Percentiles rank a stretch among this genome's conserved stretches.
Evolutionary conservation across 2,329 filamentous ascomycete species (phyloP).

Genomic region (Xylariaceae sp.): DNA sequence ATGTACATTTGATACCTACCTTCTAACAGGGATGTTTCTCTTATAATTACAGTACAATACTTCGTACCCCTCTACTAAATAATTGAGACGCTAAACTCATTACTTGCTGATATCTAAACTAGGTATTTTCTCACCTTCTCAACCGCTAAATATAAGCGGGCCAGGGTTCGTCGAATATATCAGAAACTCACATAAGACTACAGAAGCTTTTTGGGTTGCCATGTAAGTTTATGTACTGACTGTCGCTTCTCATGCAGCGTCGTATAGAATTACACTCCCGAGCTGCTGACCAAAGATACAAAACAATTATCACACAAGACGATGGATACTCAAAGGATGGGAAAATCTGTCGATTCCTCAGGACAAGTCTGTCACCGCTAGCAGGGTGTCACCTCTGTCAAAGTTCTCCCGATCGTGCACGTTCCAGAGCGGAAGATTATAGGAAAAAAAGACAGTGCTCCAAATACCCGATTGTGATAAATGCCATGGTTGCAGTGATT

Average conservation of each 20-base stretch:
- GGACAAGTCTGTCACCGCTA: conserved; percentile 40
- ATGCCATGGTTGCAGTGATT: background rate
- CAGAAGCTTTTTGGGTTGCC: background rate
- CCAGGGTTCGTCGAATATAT: background rate
- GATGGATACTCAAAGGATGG: conserved; percentile 4
- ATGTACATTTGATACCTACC: no score
- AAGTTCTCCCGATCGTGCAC: conserved; percentile 31
- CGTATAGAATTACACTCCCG: background rate
- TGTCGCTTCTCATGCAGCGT: background rate
- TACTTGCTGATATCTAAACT: no score
- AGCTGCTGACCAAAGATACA: background rate
- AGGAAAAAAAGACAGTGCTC: conserved; percentile 33
- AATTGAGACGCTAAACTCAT: no score
- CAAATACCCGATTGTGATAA: conserved; percentile 12
- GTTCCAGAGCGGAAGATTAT: conserved; percentile 28
- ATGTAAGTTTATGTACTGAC: background rate
- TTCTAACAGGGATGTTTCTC: no score
- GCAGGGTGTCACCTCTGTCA: conserved; percentile 42
- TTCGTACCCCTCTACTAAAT: no score
- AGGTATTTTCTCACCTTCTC: no score
- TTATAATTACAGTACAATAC: no score
- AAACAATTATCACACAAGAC: conserved; percentile 4
- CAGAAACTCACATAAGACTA: background rate
- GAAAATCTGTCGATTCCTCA: conserved; percentile 38
- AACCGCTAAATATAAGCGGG: no score